Evolutionary conservation across 2,329 filamentous ascomycete genomes (phyloP), one percentile per base, ranked within the genome.

Genomic region (Remersonia thermophila): DNA sequence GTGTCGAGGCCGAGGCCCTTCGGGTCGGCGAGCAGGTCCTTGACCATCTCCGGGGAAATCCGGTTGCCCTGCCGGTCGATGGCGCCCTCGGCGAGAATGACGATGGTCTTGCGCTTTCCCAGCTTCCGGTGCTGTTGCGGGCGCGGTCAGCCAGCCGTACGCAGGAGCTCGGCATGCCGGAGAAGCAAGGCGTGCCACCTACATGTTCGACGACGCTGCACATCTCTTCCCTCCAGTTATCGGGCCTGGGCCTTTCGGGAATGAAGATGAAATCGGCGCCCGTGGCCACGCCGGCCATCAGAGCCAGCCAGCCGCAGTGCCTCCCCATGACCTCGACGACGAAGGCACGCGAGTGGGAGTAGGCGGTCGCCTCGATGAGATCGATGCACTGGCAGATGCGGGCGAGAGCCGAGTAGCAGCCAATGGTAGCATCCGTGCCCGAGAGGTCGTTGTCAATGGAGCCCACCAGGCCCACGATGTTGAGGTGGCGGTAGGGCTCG

Each of bases 381-480:
- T 98, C 91, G 40, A 98, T 84, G 54, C 89, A 84, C 56, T 95
- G 83, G 62, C 89, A 96, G 50, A 98, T 94, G 41, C 89, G 79
- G 32, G 82, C 77, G 38, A 98, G 73, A 16, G 91, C 91, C 30
- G 87, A 94, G 65, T 94, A 96, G 58, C 84, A 93, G 38, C 91
- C 91, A 56, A 98, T 95, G 23, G 91, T 98, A 40, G 91, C 89
- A 59, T 98, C 91, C 10, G 91, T 98, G 46, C 85, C 85, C 33
- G 87, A 93, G 61, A 98, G 81, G 55, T 98, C 91, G 56, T 98
- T 98, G 69, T 98, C 91, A 54, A 98, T 98, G 36, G 86, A 94
- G 39, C 91, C 91, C 18, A 98, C 91, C 35, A 96, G 67, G 32
- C 91, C 91, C 36, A 96, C 89, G 48, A 98, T 94, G 61, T 96